These are phyloP conservation scores for Citrus australasica DNA, from an alignment of 345 rosid species.

Conservation along the genomic window DNA sequence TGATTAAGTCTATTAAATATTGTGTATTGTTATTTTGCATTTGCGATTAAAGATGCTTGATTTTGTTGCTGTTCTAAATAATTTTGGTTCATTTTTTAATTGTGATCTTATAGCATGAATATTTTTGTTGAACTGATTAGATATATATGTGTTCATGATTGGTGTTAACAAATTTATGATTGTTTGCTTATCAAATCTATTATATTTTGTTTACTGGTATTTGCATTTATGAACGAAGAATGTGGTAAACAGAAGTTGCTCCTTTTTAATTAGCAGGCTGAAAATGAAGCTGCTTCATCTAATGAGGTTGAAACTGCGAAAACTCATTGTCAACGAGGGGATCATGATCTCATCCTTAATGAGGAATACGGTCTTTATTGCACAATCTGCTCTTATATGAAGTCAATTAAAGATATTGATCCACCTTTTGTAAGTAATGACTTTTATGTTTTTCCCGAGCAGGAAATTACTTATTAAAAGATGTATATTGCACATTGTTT, in stretches of 20 bases:
- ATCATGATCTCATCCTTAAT: conserved; percentile 42
- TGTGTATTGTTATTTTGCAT: neutral
- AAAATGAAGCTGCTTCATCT: neutral
- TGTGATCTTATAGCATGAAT: neutral
- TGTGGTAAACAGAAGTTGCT: neutral
- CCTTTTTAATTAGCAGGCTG: conserved; percentile 14
- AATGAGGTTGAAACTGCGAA: conserved; percentile 1
- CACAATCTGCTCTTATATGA: conserved; percentile 34
- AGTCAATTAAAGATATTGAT: conserved; percentile 27
- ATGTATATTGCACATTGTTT: neutral
- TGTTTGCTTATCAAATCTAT: neutral
- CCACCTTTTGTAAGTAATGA: conserved; percentile 46
- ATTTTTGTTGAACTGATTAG: neutral
- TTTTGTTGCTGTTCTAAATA: neutral
- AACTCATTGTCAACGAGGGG: conserved; percentile 32
- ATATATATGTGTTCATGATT: neutral
- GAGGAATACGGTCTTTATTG: conserved; percentile 53
- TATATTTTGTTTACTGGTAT: neutral
- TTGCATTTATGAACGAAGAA: neutral
- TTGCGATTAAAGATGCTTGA: neutral
- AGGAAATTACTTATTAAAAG: neutral
- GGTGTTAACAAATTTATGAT: neutral
- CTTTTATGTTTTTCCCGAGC: neutral
- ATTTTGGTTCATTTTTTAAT: neutral
- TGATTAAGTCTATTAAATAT: neutral